Percentiles rank a stretch among this genome's conserved stretches.
Conservation (phyloP, 208 protist species). For the Acanthamoeba royreba region DNA sequence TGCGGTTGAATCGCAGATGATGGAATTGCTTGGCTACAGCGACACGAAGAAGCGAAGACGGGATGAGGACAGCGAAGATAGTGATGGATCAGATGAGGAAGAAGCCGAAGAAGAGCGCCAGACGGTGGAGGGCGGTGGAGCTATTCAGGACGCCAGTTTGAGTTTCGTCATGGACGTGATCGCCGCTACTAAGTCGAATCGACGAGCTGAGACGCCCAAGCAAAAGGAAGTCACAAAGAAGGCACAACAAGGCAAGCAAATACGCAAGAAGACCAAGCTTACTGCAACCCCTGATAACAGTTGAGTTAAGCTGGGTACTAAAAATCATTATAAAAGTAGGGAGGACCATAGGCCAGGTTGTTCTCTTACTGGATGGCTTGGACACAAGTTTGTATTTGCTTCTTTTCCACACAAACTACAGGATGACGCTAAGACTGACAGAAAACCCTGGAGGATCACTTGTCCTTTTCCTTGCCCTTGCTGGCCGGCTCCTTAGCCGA, state of each 20-base stretch:
- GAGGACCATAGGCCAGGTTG: neutral
- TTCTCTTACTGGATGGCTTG: too few relatives aligned
- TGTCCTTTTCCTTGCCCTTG: too few relatives aligned
- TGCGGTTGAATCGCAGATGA: neutral
- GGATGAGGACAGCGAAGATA: neutral
- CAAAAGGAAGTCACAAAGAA: neutral
- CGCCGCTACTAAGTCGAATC: neutral
- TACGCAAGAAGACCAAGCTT: neutral
- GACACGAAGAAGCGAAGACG: neutral
- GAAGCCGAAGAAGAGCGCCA: neutral
- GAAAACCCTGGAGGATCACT: too few relatives aligned
- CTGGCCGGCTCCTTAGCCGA: too few relatives aligned
- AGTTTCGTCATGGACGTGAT: constrained; percentile 5
- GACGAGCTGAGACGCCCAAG: neutral
- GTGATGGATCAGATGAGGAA: neutral
- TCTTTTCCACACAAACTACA: too few relatives aligned
- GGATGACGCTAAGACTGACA: too few relatives aligned
- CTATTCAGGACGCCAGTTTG: neutral
- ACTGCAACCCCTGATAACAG: neutral
- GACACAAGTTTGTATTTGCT: too few relatives aligned
- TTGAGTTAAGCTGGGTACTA: too few relatives aligned
- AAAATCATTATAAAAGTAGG: too few relatives aligned
- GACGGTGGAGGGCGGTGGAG: neutral
- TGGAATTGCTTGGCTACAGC: neutral
- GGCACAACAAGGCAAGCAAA: too few relatives aligned